Conservation (phyloP, 768 basidiomycete genomes). For the Auricularia heimuer region DNA sequence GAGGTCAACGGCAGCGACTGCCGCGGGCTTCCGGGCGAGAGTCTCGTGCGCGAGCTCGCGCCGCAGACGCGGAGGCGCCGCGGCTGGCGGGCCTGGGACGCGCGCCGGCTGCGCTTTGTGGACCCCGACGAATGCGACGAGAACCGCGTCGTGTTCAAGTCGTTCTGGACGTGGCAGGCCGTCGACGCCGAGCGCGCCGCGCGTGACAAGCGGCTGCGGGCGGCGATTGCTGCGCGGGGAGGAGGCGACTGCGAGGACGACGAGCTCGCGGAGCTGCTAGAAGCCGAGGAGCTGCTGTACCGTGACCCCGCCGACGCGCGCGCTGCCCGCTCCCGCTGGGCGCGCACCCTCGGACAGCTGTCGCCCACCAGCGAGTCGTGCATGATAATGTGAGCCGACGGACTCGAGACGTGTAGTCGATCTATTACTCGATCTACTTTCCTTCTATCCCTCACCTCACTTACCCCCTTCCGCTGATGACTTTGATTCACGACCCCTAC, state of each 20-base stretch:
- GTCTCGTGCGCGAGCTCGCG: conserved; percentile 50
- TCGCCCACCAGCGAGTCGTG: neutral
- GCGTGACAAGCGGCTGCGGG: conserved; percentile 58
- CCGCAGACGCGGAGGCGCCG: conserved; percentile 48
- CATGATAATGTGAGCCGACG: neutral
- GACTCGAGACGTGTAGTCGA: neutral
- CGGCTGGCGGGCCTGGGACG: conserved; percentile 70
- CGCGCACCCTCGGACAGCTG: neutral
- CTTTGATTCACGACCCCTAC: neutral
- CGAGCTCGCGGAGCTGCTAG: neutral
- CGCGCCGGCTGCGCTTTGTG: conserved; percentile 57
- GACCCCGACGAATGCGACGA: conserved; percentile 78
- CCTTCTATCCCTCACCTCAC: neutral
- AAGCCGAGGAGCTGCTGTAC: neutral
- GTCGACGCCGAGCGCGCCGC: conserved; percentile 65
- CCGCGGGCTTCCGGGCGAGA: conserved; percentile 49
- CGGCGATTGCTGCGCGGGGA: conserved; percentile 7
- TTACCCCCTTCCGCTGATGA: neutral
- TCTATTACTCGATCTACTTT: neutral
- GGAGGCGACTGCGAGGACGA: neutral
- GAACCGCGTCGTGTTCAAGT: conserved; percentile 63
- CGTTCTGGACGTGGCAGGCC: conserved; percentile 79
- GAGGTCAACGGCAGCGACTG: conserved; percentile 68
- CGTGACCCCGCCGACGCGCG: neutral
- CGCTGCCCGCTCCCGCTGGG: neutral